These are phyloP conservation scores for Barnettozyma salicaria DNA, from an alignment of 805 yeast species.

Conservation along the genomic window DNA sequence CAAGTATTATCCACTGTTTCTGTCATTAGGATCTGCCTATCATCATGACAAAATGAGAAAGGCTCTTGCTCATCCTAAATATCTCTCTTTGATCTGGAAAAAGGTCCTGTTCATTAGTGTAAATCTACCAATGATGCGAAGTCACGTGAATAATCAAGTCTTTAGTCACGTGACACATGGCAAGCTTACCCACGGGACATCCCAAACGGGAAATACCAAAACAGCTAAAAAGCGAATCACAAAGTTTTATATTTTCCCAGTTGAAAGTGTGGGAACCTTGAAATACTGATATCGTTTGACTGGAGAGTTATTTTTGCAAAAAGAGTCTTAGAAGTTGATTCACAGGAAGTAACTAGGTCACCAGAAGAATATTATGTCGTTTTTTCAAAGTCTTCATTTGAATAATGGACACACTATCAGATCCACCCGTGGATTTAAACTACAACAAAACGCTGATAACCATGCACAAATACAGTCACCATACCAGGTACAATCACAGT, in stretches of 20 bases:
- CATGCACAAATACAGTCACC: conserved; percentile 4
- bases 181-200: neutral
- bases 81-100: neutral
- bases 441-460: neutral
- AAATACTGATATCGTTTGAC: too few species aligned
- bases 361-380: conserved; percentile 20
- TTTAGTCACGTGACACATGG: neutral
- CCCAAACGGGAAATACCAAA: conserved; percentile 1
- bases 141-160: conserved; percentile 7
- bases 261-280: too few species aligned
- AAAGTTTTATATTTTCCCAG: too few species aligned
- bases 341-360: conserved; percentile 5
- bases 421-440: conserved; percentile 40
- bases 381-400: conserved; percentile 32
- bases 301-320: too few species aligned
- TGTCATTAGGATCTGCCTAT: neutral
- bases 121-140: conserved; percentile 10
- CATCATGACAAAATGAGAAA: neutral
- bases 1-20: conserved; percentile 28
- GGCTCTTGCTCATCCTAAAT: neutral
- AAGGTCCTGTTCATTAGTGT: too few species aligned
- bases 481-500: neutral
- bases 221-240: neutral
- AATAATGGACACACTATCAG: conserved; percentile 43
- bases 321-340: neutral